Evolutionary conservation across 2,329 filamentous ascomycete species (phyloP).

Genomic region (Arthrobotrys pseudoclavata): DNA sequence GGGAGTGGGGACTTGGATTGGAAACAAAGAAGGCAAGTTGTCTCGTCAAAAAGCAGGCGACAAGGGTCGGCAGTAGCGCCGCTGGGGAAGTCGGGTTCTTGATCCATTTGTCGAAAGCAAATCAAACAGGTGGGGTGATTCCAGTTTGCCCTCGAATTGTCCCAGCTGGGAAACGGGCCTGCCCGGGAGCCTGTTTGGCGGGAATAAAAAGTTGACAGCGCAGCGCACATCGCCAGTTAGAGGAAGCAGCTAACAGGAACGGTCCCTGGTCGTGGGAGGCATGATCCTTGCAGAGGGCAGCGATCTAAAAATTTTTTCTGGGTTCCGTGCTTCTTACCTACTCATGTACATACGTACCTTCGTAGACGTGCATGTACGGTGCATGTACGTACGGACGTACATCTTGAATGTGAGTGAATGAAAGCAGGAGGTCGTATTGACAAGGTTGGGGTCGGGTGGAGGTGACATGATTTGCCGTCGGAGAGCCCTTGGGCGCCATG

Average conservation of each 20-base stretch:
- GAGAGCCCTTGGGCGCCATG: conserved; percentile 15
- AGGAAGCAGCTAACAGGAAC: background rate
- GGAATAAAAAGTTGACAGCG: conserved; percentile 41
- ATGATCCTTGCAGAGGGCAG: conserved; percentile 8
- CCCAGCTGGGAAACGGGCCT: conserved; percentile 31
- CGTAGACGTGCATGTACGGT: background rate
- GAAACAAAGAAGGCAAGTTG: conserved; percentile 28
- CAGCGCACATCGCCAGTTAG: conserved; percentile 23
- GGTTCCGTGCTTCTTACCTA: background rate
- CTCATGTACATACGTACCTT: background rate
- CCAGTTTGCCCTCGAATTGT: conserved; percentile 11
- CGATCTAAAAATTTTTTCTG: background rate
- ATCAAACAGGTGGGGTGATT: conserved; percentile 36
- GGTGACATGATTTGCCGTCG: conserved; percentile 27
- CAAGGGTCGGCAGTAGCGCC: conserved; percentile 58
- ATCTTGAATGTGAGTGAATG: no score
- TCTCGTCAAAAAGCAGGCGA: conserved; percentile 34
- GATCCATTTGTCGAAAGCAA: conserved; percentile 59
- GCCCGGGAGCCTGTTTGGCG: conserved; percentile 57
- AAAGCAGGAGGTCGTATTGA: background rate
- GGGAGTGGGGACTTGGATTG: conserved; percentile 8
- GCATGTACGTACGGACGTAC: no score
- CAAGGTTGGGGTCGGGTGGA: background rate
- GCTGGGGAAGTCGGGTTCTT: conserved; percentile 59
- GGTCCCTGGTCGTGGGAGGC: conserved; percentile 18